Conservation (phyloP, 2,329 filamentous ascomycete genomes). For the Pyricularia sp. region DNA sequence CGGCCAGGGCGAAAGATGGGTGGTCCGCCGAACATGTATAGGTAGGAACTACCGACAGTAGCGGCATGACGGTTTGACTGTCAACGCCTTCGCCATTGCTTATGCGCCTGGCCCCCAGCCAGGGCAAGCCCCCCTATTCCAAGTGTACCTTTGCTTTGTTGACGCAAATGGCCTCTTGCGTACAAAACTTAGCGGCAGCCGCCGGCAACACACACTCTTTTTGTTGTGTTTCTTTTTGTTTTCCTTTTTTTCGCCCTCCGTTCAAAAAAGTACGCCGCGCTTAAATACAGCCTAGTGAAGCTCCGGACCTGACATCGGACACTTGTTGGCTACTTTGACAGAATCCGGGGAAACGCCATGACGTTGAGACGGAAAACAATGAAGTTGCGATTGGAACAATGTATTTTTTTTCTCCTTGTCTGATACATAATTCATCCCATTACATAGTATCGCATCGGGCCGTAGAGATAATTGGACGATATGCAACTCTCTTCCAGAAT, state of each 20-base stretch:
- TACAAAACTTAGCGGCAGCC: neutral
- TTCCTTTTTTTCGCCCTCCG: neutral
- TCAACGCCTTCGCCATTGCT: neutral
- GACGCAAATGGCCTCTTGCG: neutral
- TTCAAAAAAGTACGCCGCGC: neutral
- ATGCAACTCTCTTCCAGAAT: neutral
- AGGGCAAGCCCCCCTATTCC: neutral
- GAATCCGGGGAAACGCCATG: neutral
- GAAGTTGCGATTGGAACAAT: neutral
- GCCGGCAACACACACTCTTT: neutral
- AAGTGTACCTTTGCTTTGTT: neutral
- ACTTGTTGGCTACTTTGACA: neutral
- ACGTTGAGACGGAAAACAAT: neutral
- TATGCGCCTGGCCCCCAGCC: neutral
- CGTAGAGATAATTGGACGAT: neutral
- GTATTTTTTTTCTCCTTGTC: neutral
- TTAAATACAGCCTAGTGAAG: neutral
- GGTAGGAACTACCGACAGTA: neutral
- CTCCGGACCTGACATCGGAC: neutral
- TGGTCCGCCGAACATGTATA: neutral
- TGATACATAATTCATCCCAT: too few species aligned
- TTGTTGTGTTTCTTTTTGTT: neutral
- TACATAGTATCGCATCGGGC: too few species aligned
- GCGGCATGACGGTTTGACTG: neutral
- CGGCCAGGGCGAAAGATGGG: neutral